Base-by-base conservation (phyloP, 1,139 yeast species). In the Suhomyces panamericanus region DNA sequence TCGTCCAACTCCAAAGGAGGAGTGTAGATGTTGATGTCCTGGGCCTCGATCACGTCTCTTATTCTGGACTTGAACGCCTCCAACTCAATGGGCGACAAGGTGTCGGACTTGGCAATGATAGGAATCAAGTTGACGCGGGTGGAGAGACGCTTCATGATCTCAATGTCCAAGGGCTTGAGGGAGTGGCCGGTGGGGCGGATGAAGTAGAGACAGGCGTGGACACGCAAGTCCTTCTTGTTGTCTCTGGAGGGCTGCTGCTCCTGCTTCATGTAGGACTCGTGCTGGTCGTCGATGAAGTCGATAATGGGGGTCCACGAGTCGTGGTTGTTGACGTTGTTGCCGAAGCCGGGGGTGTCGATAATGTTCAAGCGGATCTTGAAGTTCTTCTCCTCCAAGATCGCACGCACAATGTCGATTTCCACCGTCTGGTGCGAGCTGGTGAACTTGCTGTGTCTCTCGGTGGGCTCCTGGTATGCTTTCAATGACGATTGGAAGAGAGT, bases 281-380 rank as follows among this genome's bases (percentile, higher is more conserved):
- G 97, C 73, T 93, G 99, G 68, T 93, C 99, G 67, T 93, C 99
- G 52, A 93, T 80, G 60, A 91, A 93, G 64, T 91, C 97, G 49
- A 90, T 79, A 57, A 95, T 84, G 33, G 97, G 93, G 56, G 86
- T 87, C 97, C 97, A 95, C 43, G 96, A 81, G 61, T 88, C 93
- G 58, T 79, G 82, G 70, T 93, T 93, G 74, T 93, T 87, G 58
- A 93, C 95, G 64, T 90, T 89, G 69, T 91, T 96, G 51, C 99
- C 99, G 63, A 93, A 90, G 2, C 99, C 99, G 14, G 99, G 99
- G 8, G 99, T 93, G 67, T 93, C 99, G 57, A 95, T 83, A 49
- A 93, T 78, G 60, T 93, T 93, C 54, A 95, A 79, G 51, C 95
- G 81, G 56, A 93, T 78, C 58, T 79, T 81, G 72, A 93, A 93